Evolutionary conservation across 73 alveolate genomes (phyloP).

Genomic region (Paramecium sexaurelia): DNA sequence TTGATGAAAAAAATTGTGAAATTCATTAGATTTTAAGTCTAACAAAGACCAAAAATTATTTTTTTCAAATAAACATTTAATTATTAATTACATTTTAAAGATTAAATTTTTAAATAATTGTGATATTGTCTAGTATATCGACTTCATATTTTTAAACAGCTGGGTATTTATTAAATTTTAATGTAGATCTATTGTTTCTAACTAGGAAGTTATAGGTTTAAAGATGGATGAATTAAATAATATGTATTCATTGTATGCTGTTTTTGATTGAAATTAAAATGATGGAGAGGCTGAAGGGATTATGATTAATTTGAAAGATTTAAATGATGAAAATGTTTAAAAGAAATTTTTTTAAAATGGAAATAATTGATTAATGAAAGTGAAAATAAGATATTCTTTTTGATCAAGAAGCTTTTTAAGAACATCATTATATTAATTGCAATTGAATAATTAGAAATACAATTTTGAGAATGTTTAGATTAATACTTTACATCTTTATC

Average conservation of each 20-base stretch:
- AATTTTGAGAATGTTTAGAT: neutral
- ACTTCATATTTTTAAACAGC: conserved; percentile 4
- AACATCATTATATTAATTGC: neutral
- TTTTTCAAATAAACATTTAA: too few relatives aligned
- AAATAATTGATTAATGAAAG: neutral
- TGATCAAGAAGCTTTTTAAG: neutral
- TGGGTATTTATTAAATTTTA: conserved; percentile 8
- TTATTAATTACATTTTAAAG: too few relatives aligned
- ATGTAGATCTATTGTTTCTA: neutral
- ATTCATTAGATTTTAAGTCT: too few relatives aligned
- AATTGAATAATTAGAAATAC: neutral
- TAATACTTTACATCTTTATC: neutral
- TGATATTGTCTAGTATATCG: neutral
- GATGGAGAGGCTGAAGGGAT: conserved; percentile 22
- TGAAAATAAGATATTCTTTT: neutral
- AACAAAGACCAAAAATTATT: too few relatives aligned
- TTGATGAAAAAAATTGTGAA: too few relatives aligned
- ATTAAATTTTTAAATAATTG: too few relatives aligned
- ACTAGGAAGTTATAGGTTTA: neutral
- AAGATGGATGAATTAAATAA: neutral
- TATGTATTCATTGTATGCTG: neutral
- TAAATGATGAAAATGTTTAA: neutral
- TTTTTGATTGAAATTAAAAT: neutral
- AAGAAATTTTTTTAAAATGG: neutral
- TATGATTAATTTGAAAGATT: neutral